Evolutionary conservation across 2,329 filamentous ascomycete genomes (phyloP).

Genomic region (Talaromyces sp.): DNA sequence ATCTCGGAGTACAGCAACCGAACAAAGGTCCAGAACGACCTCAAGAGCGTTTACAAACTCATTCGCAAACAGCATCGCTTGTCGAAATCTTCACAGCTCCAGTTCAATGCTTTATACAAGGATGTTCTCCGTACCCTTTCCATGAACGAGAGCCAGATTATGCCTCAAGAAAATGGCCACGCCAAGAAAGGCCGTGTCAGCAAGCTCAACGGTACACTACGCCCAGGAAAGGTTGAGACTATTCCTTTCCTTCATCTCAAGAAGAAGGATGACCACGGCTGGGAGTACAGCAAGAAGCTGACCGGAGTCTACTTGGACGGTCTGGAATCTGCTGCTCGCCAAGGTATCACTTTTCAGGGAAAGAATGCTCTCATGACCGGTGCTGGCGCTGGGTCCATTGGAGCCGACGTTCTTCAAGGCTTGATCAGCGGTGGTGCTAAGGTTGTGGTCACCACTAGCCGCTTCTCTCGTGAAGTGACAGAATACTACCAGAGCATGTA

Average conservation of each 20-base stretch:
- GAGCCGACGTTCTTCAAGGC: constrained; percentile 92
- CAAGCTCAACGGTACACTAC: constrained; percentile 53
- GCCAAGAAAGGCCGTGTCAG: constrained; percentile 56
- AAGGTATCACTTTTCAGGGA: constrained; percentile 85
- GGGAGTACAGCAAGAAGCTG: constrained; percentile 99
- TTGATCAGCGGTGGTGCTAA: constrained; percentile 95
- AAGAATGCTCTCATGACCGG: constrained; percentile 98
- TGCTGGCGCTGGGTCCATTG: constrained; percentile 95
- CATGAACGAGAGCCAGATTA: constrained; percentile 98
- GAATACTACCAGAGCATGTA: constrained; percentile 99
- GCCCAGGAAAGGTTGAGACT: constrained; percentile 87
- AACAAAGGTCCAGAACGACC: constrained; percentile 94
- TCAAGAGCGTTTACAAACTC: constrained; percentile 93
- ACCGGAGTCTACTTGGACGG: constrained; percentile 90
- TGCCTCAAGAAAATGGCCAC: constrained; percentile 75
- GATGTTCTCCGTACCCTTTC: constrained; percentile 90
- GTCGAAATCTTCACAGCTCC: constrained; percentile 90
- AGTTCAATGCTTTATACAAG: constrained; percentile 92
- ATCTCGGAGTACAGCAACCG: constrained; percentile 98
- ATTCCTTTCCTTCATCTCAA: constrained; percentile 97
- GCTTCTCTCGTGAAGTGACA: constrained; percentile 94
- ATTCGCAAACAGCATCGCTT: constrained; percentile 98
- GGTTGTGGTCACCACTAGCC: constrained; percentile 92
- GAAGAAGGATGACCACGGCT: constrained; percentile 94
- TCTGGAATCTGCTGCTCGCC: constrained; percentile 79